Conservation (phyloP, 768 basidiomycete species). For the Coprinellus micaceus region DNA sequence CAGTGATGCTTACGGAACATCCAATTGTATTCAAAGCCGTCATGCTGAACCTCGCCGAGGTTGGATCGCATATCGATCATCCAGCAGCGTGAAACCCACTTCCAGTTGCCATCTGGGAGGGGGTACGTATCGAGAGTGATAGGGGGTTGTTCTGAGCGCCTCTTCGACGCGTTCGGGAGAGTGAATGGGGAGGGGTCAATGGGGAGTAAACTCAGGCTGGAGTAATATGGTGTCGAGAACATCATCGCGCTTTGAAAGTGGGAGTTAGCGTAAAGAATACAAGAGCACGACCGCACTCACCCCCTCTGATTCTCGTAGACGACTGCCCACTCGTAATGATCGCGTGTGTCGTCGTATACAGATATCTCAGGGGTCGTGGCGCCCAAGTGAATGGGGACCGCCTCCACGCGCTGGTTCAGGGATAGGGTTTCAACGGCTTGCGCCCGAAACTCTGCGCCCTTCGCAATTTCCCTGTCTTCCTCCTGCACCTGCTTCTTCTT, state of each 20-base stretch:
- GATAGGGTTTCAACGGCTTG: background rate
- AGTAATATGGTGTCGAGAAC: constrained; percentile 73
- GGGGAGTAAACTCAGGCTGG: constrained; percentile 63
- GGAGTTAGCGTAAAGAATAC: constrained; percentile 37
- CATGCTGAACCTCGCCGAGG: constrained; percentile 69
- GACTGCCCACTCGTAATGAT: constrained; percentile 72
- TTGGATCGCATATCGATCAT: constrained; percentile 87
- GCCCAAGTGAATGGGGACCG: constrained; percentile 1
- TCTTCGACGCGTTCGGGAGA: constrained; percentile 39
- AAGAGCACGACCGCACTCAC: constrained; percentile 36
- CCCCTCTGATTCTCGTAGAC: constrained; percentile 84
- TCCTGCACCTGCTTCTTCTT: constrained; percentile 7
- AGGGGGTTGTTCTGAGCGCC: constrained; percentile 46
- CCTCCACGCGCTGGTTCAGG: background rate
- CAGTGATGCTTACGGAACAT: constrained; percentile 63
- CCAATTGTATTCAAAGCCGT: constrained; percentile 88
- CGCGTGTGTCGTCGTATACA: constrained; percentile 31
- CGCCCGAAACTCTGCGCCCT: background rate
- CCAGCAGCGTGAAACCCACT: constrained; percentile 77
- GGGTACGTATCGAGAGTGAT: constrained; percentile 62
- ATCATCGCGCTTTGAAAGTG: constrained; percentile 67
- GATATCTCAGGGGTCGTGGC: background rate
- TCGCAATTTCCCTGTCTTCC: background rate
- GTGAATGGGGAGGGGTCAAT: constrained; percentile 75
- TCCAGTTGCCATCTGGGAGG: constrained; percentile 77